Conservation (phyloP, 2,329 filamentous ascomycete species). For the Sporothrix humicola region DNA sequence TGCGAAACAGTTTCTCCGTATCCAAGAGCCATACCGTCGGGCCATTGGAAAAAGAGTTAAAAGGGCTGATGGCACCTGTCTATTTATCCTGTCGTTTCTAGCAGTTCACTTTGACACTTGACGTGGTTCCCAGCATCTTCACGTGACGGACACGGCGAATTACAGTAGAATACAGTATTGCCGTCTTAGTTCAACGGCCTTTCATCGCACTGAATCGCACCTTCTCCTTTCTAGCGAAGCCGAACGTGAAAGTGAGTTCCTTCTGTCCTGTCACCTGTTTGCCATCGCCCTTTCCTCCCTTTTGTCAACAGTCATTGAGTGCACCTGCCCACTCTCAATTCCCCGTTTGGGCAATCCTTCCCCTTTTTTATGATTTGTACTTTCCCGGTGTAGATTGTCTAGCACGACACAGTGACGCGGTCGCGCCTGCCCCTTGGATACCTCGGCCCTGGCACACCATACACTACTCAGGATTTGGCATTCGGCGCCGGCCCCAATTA, state of each 20-base stretch:
- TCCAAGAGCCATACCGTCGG: neutral
- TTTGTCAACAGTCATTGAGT: neutral
- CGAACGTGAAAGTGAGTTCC: neutral
- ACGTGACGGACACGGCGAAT: neutral
- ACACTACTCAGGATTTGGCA: too few species aligned
- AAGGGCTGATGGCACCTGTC: neutral
- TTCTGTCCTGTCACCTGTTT: neutral
- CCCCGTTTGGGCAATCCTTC: neutral
- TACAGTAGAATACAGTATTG: too few species aligned
- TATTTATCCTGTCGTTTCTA: neutral
- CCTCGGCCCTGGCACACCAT: slow-evolving; percentile 19
- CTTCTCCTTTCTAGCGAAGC: neutral
- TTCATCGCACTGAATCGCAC: neutral
- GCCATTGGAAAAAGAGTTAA: neutral
- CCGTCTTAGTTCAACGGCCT: too few species aligned
- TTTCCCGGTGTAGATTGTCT: neutral
- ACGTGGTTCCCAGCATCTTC: neutral
- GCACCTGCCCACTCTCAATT: neutral
- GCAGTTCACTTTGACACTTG: neutral
- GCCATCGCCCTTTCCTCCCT: neutral
- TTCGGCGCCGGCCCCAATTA: slow-evolving; percentile 12
- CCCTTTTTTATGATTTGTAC: neutral
- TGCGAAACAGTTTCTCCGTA: neutral
- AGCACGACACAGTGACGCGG: neutral
- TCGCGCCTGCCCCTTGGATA: slow-evolving; percentile 20